phyloP scores from a whole-genome alignment of 352 stramenopile species.

The Aphanomyces cochlioides region DNA sequence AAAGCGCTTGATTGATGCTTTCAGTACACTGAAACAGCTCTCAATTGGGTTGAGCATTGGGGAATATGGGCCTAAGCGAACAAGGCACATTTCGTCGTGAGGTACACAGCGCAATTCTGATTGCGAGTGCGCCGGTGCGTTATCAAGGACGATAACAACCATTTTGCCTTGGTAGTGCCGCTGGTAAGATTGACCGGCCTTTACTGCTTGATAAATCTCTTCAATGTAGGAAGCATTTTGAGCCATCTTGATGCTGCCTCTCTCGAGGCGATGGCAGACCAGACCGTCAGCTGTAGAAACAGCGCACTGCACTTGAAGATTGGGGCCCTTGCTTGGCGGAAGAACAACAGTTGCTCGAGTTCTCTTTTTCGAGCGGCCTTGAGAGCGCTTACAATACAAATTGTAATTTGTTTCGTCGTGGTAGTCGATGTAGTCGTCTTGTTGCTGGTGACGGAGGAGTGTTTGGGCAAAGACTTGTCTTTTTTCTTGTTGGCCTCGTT shows the following conservation, averaged over 20 bases:
- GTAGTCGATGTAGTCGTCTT: constrained; percentile 29
- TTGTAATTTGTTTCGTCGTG: constrained; percentile 34
- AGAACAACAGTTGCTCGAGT: constrained; percentile 18
- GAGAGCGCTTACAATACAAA: constrained; percentile 30
- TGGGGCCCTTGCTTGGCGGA: constrained; percentile 22
- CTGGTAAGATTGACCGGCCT: not conserved
- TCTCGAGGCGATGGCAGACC: constrained; percentile 10
- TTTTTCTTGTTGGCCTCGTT: constrained; percentile 34
- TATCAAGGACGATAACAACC: constrained; percentile 34
- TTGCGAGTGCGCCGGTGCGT: constrained; percentile 28
- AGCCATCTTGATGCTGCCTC: constrained; percentile 34
- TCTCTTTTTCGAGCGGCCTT: constrained; percentile 6
- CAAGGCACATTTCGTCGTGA: constrained; percentile 28
- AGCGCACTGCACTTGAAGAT: constrained; percentile 33
- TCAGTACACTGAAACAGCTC: constrained; percentile 28
- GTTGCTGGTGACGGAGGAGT: not conserved
- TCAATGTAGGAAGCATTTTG: constrained; percentile 30
- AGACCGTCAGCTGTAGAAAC: constrained; percentile 22
- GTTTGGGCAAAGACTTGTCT: constrained; percentile 17
- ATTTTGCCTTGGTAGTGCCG: constrained; percentile 30
- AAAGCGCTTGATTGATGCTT: not conserved
- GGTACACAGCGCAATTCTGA: constrained; percentile 5
- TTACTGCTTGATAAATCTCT: constrained; percentile 7
- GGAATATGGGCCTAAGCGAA: constrained; percentile 30
- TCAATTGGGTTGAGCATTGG: constrained; percentile 35